A percentile compares a stretch with the other conserved stretches of the same genome.
Evolutionary conservation across 257 asterid species (phyloP).

Genomic region (Striga asiatica): DNA sequence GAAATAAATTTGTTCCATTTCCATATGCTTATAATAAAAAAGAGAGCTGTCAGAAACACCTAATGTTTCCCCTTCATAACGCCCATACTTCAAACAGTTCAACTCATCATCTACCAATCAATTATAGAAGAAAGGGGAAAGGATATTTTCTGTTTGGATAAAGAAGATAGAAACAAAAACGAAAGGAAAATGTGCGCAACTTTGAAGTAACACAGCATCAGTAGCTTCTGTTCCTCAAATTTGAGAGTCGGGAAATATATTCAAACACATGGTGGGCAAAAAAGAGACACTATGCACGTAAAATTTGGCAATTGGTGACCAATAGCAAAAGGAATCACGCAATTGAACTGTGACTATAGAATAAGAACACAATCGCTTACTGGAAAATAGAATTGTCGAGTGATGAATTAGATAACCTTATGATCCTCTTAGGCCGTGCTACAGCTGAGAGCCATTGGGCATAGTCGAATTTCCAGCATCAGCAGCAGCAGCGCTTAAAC

Average conservation of each 20-base stretch:
- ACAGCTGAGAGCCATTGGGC: constrained; percentile 2
- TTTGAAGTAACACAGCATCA: not conserved
- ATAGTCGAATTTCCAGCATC: not conserved
- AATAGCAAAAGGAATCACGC: not conserved
- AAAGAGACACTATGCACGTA: not conserved
- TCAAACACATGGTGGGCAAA: constrained; percentile 19
- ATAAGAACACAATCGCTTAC: not conserved
- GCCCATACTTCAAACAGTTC: not conserved
- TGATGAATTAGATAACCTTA: not conserved
- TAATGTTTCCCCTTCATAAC: not conserved
- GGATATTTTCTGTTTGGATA: not conserved
- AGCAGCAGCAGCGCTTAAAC: not conserved
- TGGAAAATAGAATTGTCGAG: not conserved
- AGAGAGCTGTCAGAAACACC: not conserved
- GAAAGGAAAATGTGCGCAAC: not conserved
- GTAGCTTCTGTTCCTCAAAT: not conserved
- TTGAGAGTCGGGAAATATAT: not conserved
- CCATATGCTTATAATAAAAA: not conserved
- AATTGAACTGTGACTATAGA: not conserved
- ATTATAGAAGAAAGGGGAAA: not conserved
- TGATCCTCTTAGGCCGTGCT: not conserved
- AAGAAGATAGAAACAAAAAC: not conserved
- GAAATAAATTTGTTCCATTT: not conserved
- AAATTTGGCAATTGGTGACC: not conserved
- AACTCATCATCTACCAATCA: not conserved